Evolutionary conservation across 176 grass and related monocot species (phyloP), one percentile per base, ranked within the genome.

Genomic region (Aegilops sharonensis): DNA sequence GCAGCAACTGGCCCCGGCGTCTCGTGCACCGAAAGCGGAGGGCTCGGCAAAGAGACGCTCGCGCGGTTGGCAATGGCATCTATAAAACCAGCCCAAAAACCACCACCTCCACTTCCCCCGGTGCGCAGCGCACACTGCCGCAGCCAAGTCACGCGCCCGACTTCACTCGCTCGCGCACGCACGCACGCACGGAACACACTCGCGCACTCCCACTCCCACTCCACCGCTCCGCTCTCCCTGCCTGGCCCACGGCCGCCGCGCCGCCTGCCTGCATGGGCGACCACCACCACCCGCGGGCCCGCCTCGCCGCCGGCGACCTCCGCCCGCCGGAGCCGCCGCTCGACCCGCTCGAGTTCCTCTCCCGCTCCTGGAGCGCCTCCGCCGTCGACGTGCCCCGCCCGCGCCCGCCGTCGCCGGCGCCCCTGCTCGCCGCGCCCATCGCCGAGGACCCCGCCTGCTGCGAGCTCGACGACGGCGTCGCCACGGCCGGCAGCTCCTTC

Each of bases 321-420:
- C 90, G 87, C 20, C 90, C 82, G 24, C 90, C 90, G 86, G 90
- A 91, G 78, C 90, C 82, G 40, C 82, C 90, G 82, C 82, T 84
- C 8, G 91, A 94, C 75, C 96, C 96, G 2, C 88, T 99, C 83
- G 97, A 99, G 87, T 97, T 94, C 89, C 92, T 99, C 52, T 90
- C 90, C 35, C 97, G 89, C 2, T 99, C 97, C 3, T 99, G 97
- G 97, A 97, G 89, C 87, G 90, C 94, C 15, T 97, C 97, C 0
- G 80, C 91, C 64, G 29, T 91, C 15, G 91, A 93, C 47, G 91
- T 80, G 39, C 78, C 89, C 10, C 90, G 90, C 63, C 43, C 54
- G 81, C 34, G 59, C 4, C 66, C 78, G 47, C 90, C 68, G 57
- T 87, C 78, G 63, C 86, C 73, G 17, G 67, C 34, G 72, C 81